Base-by-base conservation (phyloP, 1,284 basidiomycete genomes). In the Papiliotrema nemorosa region DNA sequence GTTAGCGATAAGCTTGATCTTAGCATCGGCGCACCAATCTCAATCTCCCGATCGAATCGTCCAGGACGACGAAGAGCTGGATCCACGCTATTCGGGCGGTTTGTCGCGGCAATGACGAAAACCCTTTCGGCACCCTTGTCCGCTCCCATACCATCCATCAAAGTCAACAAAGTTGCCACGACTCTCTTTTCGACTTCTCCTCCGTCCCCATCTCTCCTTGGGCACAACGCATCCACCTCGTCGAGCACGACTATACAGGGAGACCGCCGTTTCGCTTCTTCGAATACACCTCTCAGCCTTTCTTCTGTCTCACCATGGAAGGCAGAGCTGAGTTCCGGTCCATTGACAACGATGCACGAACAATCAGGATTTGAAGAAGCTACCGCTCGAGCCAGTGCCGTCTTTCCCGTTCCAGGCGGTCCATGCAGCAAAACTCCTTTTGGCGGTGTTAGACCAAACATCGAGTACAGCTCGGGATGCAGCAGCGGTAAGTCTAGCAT, bases 261-360 rank as follows among this genome's bases (percentile, higher is more conserved):
- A 55, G 84, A 86, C 60, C 85, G 83, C 33, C 80, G 77, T 45
- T 84, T 81, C 0, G 96, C 96, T 61, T 91, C 84, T 24, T 81
- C 81, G 70, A 98, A 99, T 0, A 98, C 85, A 21, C 86, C 86
- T 18, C 94, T 84, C 18, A 99, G 79, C 54, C 86, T 84, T 3
- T 88, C 84, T 70, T 98, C 94, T 1, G 93, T 97, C 77, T 98
- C 94, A 37, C 94, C 94, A 64, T 97, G 94, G 67, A 90, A 97
- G 0, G 91, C 89, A 13, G 89, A 91, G 0, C 88, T 90, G 16
- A 98, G 82, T 69, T 97, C 92, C 3, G 96, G 90, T 0, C 96
- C 96, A 60, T 96, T 94, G 67, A 97, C 86, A 48, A 90, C 82
- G 53, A 93, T 81, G 24, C 92, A 86, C 22, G 85, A 84, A 24